phyloP scores from a whole-genome alignment of 805 yeast species.

The Lipomyces spencermartinsiae region DNA sequence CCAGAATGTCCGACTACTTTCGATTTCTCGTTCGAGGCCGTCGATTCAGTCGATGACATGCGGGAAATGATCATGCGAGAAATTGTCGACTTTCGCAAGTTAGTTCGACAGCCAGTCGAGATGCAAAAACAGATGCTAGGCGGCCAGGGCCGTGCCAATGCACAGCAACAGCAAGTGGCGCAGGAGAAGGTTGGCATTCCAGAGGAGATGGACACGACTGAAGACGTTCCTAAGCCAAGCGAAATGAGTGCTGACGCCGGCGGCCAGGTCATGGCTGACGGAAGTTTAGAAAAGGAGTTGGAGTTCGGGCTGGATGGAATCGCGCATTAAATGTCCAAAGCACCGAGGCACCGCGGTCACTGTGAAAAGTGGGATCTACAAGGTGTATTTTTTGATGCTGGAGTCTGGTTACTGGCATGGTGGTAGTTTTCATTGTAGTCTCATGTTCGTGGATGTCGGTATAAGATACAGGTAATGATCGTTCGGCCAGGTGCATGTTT shows the following conservation, averaged over 20 bases:
- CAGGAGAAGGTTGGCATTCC: constrained; percentile 42
- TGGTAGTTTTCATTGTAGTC: neutral
- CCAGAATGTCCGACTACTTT: constrained; percentile 75
- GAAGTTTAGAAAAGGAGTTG: constrained; percentile 66
- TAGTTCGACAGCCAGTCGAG: constrained; percentile 77
- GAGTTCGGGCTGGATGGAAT: constrained; percentile 70
- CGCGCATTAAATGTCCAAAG: constrained; percentile 13
- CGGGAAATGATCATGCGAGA: constrained; percentile 79
- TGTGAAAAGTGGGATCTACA: neutral
- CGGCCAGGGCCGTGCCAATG: constrained; percentile 39
- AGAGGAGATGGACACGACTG: constrained; percentile 41
- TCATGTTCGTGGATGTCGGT: neutral
- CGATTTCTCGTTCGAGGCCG: constrained; percentile 86
- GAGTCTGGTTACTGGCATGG: neutral
- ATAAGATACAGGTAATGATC: neutral
- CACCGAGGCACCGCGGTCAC: neutral
- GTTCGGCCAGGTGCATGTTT: neutral
- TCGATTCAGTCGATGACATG: constrained; percentile 78
- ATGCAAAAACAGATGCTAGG: constrained; percentile 54
- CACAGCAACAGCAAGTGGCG: constrained; percentile 22
- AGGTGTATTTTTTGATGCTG: neutral
- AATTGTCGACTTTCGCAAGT: constrained; percentile 75
- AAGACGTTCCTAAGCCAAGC: constrained; percentile 42
- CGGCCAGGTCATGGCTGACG: constrained; percentile 42
- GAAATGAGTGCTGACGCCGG: constrained; percentile 59